Conservation (phyloP, 2,329 filamentous ascomycete species). For the Xylariomycetidae sp. region DNA sequence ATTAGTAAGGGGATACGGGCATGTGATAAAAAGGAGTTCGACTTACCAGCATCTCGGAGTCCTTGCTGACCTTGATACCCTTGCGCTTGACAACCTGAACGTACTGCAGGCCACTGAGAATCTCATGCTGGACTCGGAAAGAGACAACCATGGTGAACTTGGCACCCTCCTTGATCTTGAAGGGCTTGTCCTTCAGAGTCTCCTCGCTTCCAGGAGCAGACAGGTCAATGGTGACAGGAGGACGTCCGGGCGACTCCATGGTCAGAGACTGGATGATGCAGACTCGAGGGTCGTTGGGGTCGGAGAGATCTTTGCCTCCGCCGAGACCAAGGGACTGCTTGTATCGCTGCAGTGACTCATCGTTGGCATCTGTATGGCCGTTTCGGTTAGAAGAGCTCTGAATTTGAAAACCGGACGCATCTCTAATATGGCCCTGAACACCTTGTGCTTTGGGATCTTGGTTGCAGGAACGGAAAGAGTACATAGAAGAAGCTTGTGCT, state of each 20-base stretch:
- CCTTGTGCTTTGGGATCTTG: too few species aligned
- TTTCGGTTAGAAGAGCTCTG: too few species aligned
- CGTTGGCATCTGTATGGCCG: slow-evolving; percentile 58
- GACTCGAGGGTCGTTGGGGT: slow-evolving; percentile 77
- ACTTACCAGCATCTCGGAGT: slow-evolving; percentile 95
- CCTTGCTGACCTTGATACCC: slow-evolving; percentile 81
- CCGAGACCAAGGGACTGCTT: slow-evolving; percentile 91
- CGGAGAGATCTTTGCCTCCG: slow-evolving; percentile 63
- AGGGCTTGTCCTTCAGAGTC: slow-evolving; percentile 77
- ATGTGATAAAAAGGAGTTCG: not conserved
- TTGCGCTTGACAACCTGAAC: slow-evolving; percentile 89
- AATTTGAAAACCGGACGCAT: too few species aligned
- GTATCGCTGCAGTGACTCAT: slow-evolving; percentile 95
- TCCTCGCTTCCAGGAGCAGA: slow-evolving; percentile 65
- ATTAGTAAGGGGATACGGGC: not conserved
- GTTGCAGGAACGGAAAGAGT: too few species aligned
- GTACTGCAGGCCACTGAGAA: slow-evolving; percentile 92
- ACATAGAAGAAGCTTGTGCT: too few species aligned
- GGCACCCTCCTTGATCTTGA: slow-evolving; percentile 94
- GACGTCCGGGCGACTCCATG: slow-evolving; percentile 76
- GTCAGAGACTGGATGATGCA: slow-evolving; percentile 91
- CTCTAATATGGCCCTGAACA: too few species aligned
- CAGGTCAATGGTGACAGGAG: slow-evolving; percentile 85
- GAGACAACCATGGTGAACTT: slow-evolving; percentile 90
- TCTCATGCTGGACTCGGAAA: slow-evolving; percentile 96